These are phyloP conservation scores for Backusella liffmaniae DNA, from an alignment of 192 early-diverging fungal species.

Conservation along the genomic window DNA sequence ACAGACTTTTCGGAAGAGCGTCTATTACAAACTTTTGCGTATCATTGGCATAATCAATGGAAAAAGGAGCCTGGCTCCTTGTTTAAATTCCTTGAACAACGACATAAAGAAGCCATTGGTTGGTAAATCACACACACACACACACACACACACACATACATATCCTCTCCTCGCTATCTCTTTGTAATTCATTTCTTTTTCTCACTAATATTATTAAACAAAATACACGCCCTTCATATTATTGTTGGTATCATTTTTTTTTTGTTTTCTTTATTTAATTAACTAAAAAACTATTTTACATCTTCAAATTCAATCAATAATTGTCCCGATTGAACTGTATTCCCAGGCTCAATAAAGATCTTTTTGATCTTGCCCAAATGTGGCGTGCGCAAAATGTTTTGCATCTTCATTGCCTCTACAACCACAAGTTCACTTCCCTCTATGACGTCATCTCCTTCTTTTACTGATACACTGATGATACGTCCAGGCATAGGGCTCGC, in stretches of 20 bases:
- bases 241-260: not conserved
- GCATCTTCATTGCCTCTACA: conserved; percentile 99
- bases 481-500: conserved; percentile 91
- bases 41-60: conserved; percentile 51
- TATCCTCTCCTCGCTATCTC: not conserved
- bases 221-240: not conserved
- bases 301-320: conserved; percentile 67
- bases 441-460: conserved; percentile 69
- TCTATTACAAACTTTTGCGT: conserved; percentile 40
- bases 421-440: conserved; percentile 84
- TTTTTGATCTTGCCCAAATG: conserved; percentile 76
- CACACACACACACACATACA: too few species aligned
- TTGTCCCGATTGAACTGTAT: conserved; percentile 78
- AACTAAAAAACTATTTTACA: not conserved
- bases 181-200: not conserved
- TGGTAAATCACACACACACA: conserved; percentile 14
- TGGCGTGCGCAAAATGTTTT: conserved; percentile 84
- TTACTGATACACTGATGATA: conserved; percentile 80
- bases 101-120: conserved; percentile 26
- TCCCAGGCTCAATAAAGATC: conserved; percentile 69
- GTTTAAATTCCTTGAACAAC: conserved; percentile 36
- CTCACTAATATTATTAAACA: not conserved
- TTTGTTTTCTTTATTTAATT: not conserved
- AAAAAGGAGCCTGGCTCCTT: conserved; percentile 39
- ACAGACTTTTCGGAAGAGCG: conserved; percentile 31